Conservation (phyloP, 805 yeast genomes). For the Zygoascus flipseniorum region DNA sequence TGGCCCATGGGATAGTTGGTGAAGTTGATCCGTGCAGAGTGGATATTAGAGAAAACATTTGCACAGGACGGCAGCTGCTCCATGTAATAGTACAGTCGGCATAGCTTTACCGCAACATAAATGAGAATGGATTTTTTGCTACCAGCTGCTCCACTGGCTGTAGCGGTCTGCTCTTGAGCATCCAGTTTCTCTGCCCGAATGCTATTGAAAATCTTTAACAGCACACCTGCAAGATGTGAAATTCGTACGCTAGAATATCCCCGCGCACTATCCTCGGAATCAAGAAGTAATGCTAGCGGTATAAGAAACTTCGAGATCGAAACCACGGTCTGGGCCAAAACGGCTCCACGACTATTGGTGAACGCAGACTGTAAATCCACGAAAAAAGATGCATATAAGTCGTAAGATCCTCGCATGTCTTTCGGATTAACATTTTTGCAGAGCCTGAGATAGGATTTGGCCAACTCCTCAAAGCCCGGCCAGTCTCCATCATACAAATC, state of each 20-base stretch:
- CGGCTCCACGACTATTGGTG: slow-evolving; percentile 24
- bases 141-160: background rate
- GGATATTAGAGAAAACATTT: slow-evolving; percentile 50
- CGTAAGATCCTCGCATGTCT: slow-evolving; percentile 42
- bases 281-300: slow-evolving; percentile 12
- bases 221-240: slow-evolving; percentile 43
- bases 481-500: slow-evolving; percentile 30
- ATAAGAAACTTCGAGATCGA: slow-evolving; percentile 10
- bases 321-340: slow-evolving; percentile 12
- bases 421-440: slow-evolving; percentile 45
- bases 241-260: slow-evolving; percentile 23
- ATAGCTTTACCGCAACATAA: slow-evolving; percentile 45
- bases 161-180: slow-evolving; percentile 4
- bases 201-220: slow-evolving; percentile 53
- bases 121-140: slow-evolving; percentile 43
- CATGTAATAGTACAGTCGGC: slow-evolving; percentile 44
- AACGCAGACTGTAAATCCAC: slow-evolving; percentile 34
- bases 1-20: slow-evolving; percentile 37
- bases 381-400: slow-evolving; percentile 40
- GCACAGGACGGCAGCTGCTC: slow-evolving; percentile 28
- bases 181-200: slow-evolving; percentile 38
- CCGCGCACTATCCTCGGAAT: slow-evolving; percentile 21
- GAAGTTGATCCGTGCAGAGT: slow-evolving; percentile 38
- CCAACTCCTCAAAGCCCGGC: slow-evolving; percentile 42
- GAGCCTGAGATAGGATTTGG: slow-evolving; percentile 39